These are phyloP conservation scores for Rosa persica DNA, from an alignment of 306 rosid species.

Conservation along the genomic window DNA sequence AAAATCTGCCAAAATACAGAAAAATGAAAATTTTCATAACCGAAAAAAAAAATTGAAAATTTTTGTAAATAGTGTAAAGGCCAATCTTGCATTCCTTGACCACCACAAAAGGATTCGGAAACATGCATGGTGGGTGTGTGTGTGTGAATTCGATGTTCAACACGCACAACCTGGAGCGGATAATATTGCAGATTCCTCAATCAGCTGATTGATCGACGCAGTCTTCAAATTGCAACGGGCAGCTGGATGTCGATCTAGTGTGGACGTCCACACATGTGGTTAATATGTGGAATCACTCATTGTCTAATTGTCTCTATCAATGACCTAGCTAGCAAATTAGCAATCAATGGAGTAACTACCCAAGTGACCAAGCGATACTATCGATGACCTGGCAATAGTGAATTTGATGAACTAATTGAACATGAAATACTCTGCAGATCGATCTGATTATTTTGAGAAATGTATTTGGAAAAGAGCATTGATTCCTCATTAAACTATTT, in stretches of 20 bases:
- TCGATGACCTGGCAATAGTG: not conserved
- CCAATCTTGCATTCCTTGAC: not conserved
- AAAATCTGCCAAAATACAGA: not conserved
- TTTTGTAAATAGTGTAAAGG: not conserved
- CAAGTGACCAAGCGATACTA: not conserved
- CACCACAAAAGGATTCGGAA: too few species aligned
- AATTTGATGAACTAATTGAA: too few species aligned
- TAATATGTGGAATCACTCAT: not conserved
- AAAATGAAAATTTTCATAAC: too few species aligned
- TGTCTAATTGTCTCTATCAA: not conserved
- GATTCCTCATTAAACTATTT: too few species aligned
- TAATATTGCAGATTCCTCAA: not conserved
- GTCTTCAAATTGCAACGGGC: not conserved
- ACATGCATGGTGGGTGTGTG: too few species aligned
- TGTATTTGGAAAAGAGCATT: too few species aligned
- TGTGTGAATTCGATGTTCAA: too few species aligned
- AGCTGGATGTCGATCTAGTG: not conserved
- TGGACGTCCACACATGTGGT: not conserved
- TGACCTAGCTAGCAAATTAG: not conserved
- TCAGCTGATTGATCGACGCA: not conserved
- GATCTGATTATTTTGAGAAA: too few species aligned
- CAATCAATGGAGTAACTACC: not conserved
- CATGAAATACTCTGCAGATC: too few species aligned
- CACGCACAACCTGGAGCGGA: not conserved
- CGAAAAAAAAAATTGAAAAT: too few species aligned